These are phyloP conservation scores for Obelidium mucronatum DNA, from an alignment of 192 early-diverging fungal genomes.

Conservation along the genomic window DNA sequence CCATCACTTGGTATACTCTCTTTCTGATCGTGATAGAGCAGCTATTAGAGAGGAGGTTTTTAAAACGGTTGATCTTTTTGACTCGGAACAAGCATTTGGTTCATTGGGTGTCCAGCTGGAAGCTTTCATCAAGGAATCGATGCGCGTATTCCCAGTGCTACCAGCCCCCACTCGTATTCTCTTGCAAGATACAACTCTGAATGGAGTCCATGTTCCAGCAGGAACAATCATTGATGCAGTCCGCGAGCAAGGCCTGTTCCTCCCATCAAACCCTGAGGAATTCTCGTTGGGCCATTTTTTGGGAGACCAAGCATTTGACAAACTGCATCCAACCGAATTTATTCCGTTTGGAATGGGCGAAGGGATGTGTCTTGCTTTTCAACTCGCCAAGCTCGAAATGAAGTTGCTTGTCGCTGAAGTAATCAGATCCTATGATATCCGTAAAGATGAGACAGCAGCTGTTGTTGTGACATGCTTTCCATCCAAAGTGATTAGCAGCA, in stretches of 20 bases:
- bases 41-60: not conserved
- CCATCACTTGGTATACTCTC: not conserved
- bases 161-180: not conserved
- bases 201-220: constrained; percentile 5
- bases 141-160: not conserved
- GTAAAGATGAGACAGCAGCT: no score
- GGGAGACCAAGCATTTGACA: constrained; percentile 1
- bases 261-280: not conserved
- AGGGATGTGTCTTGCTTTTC: not conserved
- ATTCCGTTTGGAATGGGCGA: constrained; percentile 13
- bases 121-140: constrained; percentile 13
- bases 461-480: no score
- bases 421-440: not conserved
- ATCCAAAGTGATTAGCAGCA: no score
- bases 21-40: not conserved
- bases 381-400: constrained; percentile 4
- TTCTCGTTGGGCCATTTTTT: not conserved
- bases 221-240: constrained; percentile 12
- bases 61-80: not conserved
- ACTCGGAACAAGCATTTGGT: not conserved
- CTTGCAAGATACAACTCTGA: not conserved
- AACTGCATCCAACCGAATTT: not conserved
- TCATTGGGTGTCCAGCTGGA: not conserved
- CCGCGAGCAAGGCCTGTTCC: constrained; percentile 1
- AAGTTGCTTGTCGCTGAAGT: not conserved